Percentiles rank a stretch among this genome's conserved stretches.
These are phyloP conservation scores for Coleophoma crateriformis DNA, from an alignment of 2,329 filamentous ascomycete genomes.

Conservation along the genomic window DNA sequence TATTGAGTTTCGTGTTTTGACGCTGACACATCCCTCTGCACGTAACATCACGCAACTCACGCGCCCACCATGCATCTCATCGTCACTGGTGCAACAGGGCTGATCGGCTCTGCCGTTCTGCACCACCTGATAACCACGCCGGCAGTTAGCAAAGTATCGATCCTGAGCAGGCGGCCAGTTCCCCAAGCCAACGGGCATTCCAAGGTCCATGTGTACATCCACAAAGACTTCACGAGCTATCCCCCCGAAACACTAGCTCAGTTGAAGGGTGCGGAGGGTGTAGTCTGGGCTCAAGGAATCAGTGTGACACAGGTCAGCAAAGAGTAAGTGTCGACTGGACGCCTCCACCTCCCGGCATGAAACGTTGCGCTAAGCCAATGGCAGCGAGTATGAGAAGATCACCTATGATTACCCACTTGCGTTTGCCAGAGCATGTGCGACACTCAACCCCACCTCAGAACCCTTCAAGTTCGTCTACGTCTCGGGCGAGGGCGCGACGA, in stretches of 20 bases:
- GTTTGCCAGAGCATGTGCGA: constrained; percentile 55
- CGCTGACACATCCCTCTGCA: no score
- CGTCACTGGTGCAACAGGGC: constrained; percentile 62
- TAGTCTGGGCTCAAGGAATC: constrained; percentile 70
- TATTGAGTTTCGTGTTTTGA: no score
- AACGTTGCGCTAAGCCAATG: no score
- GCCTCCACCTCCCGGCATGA: no score
- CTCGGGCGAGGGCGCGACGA: constrained; percentile 51
- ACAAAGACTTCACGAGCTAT: constrained; percentile 62
- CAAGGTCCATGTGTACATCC: constrained; percentile 60
- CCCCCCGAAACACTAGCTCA: constrained; percentile 48
- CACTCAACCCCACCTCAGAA: constrained; percentile 30
- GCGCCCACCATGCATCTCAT: constrained; percentile 51
- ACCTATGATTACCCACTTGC: constrained; percentile 61
- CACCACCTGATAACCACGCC: constrained; percentile 53
- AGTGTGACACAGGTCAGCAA: constrained; percentile 53
- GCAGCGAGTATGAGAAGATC: constrained; percentile 59
- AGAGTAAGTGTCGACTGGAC: constrained; percentile 37
- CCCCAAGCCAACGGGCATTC: constrained; percentile 55
- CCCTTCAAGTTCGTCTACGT: constrained; percentile 68
- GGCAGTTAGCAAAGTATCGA: constrained; percentile 56
- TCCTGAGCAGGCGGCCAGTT: constrained; percentile 62
- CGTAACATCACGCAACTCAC: no score
- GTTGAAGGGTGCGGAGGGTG: constrained; percentile 59
- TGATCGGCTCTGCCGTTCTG: constrained; percentile 56